These are phyloP conservation scores for Miamiensis avidus DNA, from an alignment of 169 alveolate genomes.

Conservation along the genomic window DNA sequence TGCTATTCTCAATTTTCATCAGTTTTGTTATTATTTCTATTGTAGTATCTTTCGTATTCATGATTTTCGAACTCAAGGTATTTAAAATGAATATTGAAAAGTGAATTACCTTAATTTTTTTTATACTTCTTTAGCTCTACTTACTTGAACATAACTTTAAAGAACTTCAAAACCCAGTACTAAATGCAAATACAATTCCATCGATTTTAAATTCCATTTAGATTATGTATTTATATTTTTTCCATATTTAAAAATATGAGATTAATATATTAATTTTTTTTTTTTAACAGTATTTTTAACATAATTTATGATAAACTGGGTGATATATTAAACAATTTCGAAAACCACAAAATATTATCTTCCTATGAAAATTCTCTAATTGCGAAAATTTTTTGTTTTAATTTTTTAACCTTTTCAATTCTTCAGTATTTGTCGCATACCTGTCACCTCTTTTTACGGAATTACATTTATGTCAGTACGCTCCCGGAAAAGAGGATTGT, in stretches of 20 bases:
- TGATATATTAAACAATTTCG: conserved; percentile 26
- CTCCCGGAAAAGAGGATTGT: conserved; percentile 23
- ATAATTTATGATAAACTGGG: conserved; percentile 16
- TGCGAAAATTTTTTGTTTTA: conserved; percentile 38
- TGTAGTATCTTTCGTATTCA: conserved; percentile 29
- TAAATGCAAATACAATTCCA: conserved; percentile 16
- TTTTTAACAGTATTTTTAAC: not conserved
- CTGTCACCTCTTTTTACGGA: conserved; percentile 11
- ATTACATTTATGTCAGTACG: conserved; percentile 22
- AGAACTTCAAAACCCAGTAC: not conserved
- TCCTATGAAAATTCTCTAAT: conserved; percentile 39
- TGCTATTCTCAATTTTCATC: conserved; percentile 16
- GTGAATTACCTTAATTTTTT: no score
- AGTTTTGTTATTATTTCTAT: conserved; percentile 20
- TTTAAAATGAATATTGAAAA: not conserved
- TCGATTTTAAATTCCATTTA: conserved; percentile 23
- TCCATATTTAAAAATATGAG: no score
- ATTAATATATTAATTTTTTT: not conserved
- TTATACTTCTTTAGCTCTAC: no score
- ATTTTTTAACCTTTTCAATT: conserved; percentile 38
- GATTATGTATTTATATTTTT: no score
- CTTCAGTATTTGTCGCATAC: conserved; percentile 31
- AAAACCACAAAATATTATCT: conserved; percentile 31
- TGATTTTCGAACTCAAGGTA: conserved; percentile 13
- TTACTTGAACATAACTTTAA: conserved; percentile 8